phyloP scores from a whole-genome alignment of 2,329 filamentous ascomycete species.

The Aspergillus sp. region DNA sequence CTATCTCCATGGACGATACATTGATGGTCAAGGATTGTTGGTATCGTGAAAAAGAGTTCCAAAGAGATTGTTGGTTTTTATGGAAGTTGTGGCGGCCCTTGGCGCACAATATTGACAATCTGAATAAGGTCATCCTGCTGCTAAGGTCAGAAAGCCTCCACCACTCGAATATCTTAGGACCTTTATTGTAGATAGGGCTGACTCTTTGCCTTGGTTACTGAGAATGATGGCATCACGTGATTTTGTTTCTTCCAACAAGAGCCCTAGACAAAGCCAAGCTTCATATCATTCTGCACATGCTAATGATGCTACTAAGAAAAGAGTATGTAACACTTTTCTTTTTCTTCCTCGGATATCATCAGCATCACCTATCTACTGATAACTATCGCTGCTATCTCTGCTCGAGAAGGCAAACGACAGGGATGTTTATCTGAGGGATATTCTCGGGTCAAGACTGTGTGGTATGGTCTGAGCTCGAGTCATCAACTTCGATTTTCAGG shows the following conservation, averaged over 20 bases:
- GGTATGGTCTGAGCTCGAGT: background rate
- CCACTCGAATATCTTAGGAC: too few species aligned
- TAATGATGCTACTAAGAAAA: background rate
- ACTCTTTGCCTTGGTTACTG: background rate
- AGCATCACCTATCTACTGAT: background rate
- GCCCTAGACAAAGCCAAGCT: too few species aligned
- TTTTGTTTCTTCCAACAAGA: background rate
- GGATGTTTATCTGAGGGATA: background rate
- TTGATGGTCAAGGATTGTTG: too few species aligned
- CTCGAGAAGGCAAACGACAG: background rate
- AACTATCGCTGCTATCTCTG: background rate
- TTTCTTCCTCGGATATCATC: background rate
- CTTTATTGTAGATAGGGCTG: too few species aligned
- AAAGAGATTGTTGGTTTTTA: too few species aligned
- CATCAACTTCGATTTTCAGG: background rate
- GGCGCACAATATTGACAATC: too few species aligned
- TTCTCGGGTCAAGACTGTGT: background rate
- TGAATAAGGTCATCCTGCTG: too few species aligned
- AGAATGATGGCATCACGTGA: background rate
- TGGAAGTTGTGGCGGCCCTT: too few species aligned
- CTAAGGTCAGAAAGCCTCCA: too few species aligned
- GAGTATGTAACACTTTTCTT: background rate
- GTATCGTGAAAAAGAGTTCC: too few species aligned
- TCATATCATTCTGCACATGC: background rate
- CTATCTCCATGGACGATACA: too few species aligned